Conservation (phyloP, 441 rosid genomes). For the Aleurites moluccanus region DNA sequence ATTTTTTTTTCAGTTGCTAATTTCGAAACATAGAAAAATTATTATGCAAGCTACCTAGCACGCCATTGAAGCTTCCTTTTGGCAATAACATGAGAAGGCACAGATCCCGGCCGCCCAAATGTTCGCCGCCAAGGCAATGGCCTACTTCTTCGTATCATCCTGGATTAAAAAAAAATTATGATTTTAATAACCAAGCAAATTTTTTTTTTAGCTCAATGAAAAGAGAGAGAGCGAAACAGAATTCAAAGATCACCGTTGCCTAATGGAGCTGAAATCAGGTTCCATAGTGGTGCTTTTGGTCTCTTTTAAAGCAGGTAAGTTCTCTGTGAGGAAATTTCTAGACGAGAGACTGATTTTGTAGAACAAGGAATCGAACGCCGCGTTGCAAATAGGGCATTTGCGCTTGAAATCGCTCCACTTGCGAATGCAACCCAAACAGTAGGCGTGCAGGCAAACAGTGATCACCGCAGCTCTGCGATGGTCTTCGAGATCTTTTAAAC, state of each 20-base stretch:
- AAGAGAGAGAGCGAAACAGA: neutral
- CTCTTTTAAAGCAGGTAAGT: slow-evolving; percentile 33
- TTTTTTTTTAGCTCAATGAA: too few relatives aligned
- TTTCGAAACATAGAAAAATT: neutral
- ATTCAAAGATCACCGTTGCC: slow-evolving; percentile 37
- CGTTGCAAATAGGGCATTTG: slow-evolving; percentile 72
- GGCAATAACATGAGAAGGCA: slow-evolving; percentile 35
- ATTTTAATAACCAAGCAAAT: neutral
- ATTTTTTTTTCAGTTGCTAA: neutral
- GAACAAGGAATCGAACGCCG: slow-evolving; percentile 54
- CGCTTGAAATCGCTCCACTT: slow-evolving; percentile 67
- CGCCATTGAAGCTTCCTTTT: slow-evolving; percentile 66
- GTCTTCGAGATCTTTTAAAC: slow-evolving; percentile 41
- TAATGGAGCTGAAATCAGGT: slow-evolving; percentile 6
- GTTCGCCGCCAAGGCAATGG: slow-evolving; percentile 56
- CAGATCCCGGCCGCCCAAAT: slow-evolving; percentile 53
- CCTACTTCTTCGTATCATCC: slow-evolving; percentile 32
- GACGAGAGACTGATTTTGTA: slow-evolving; percentile 39
- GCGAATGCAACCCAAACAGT: slow-evolving; percentile 55
- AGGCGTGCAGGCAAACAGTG: slow-evolving; percentile 51
- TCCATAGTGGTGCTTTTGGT: slow-evolving; percentile 17
- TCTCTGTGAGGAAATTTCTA: slow-evolving; percentile 36
- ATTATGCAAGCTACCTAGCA: slow-evolving; percentile 42
- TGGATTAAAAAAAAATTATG: neutral
- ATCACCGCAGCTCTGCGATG: slow-evolving; percentile 50